A percentile compares a stretch with the other conserved stretches of the same genome.
Evolutionary conservation across 1,284 basidiomycete genomes (phyloP).

Genomic region (Takashimella koratensis): DNA sequence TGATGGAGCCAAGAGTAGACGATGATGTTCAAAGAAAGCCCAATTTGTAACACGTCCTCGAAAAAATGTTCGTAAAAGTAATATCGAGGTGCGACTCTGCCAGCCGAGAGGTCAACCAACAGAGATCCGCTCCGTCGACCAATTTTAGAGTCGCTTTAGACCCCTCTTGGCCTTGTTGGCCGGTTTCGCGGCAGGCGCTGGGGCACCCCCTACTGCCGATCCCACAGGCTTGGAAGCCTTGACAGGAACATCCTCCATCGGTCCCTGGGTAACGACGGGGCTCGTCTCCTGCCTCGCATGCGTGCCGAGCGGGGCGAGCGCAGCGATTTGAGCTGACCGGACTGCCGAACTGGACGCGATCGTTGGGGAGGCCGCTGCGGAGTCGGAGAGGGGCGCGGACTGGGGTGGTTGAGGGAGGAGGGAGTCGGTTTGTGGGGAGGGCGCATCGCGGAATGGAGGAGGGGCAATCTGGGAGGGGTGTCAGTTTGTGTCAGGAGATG

Average conservation of each 20-base stretch:
- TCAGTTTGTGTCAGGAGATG: too few relatives aligned
- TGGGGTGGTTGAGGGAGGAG: slow-evolving; percentile 14
- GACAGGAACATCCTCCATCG: slow-evolving; percentile 6
- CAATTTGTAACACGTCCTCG: too few relatives aligned
- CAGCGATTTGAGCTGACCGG: neutral
- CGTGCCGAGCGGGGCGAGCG: slow-evolving; percentile 26
- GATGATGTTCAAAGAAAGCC: too few relatives aligned
- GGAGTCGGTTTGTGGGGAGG: neutral
- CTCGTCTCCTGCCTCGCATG: slow-evolving; percentile 34
- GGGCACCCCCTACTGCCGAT: slow-evolving; percentile 1
- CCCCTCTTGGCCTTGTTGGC: slow-evolving; percentile 42
- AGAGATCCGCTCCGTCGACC: too few relatives aligned
- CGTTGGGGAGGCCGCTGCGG: neutral
- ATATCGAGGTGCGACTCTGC: too few relatives aligned
- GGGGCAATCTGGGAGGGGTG: slow-evolving; percentile 11
- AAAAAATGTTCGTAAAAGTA: too few relatives aligned
- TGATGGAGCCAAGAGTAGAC: too few relatives aligned
- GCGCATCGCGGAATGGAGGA: slow-evolving; percentile 14
- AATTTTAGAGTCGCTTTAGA: slow-evolving; percentile 40
- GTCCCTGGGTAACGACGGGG: slow-evolving; percentile 22
- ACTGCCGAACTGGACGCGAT: neutral
- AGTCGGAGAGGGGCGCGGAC: slow-evolving; percentile 5
- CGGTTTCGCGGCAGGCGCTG: slow-evolving; percentile 15
- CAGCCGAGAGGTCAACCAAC: too few relatives aligned
- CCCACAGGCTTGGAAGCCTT: slow-evolving; percentile 20